Conservation (phyloP, 768 basidiomycete species). For the Auriscalpium vulgare region DNA sequence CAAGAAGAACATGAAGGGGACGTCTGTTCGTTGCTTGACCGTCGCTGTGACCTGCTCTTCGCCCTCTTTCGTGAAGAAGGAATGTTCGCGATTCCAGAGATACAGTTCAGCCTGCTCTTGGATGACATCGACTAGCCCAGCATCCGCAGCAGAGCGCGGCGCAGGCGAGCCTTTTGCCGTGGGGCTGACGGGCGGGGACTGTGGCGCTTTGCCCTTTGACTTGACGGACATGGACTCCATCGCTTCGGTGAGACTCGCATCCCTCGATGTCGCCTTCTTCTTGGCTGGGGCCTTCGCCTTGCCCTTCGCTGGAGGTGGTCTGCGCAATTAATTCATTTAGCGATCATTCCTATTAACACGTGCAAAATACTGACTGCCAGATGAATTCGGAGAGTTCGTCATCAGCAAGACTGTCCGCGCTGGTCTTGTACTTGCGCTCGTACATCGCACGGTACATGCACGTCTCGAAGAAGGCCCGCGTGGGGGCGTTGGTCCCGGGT, state of each 20-base stretch:
- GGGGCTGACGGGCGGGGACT: background rate
- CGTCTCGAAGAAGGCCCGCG: slow-evolving; percentile 83
- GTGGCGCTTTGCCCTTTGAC: background rate
- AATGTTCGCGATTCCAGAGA: slow-evolving; percentile 46
- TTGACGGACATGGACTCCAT: background rate
- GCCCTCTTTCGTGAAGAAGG: slow-evolving; percentile 45
- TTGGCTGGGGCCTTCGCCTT: slow-evolving; percentile 14
- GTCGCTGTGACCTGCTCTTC: slow-evolving; percentile 38
- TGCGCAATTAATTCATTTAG: slow-evolving; percentile 2
- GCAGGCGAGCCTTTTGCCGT: background rate
- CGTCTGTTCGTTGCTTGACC: slow-evolving; percentile 39
- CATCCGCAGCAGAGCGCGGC: slow-evolving; percentile 6
- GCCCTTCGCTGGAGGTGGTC: slow-evolving; percentile 6
- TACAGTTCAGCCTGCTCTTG: slow-evolving; percentile 50
- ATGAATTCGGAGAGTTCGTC: slow-evolving; percentile 72
- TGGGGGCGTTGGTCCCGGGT: slow-evolving; percentile 66
- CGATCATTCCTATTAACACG: background rate
- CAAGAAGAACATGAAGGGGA: slow-evolving; percentile 51
- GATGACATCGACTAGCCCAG: slow-evolving; percentile 20
- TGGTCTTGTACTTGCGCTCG: slow-evolving; percentile 78
- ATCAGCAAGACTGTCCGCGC: slow-evolving; percentile 62
- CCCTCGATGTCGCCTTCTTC: slow-evolving; percentile 16
- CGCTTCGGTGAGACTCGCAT: background rate
- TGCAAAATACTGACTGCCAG: slow-evolving; percentile 58
- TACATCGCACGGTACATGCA: slow-evolving; percentile 96